A percentile compares a stretch with the other conserved stretches of the same genome.
These are phyloP conservation scores for Penicillium sp. DNA, from an alignment of 2,329 filamentous ascomycete genomes.

Conservation along the genomic window DNA sequence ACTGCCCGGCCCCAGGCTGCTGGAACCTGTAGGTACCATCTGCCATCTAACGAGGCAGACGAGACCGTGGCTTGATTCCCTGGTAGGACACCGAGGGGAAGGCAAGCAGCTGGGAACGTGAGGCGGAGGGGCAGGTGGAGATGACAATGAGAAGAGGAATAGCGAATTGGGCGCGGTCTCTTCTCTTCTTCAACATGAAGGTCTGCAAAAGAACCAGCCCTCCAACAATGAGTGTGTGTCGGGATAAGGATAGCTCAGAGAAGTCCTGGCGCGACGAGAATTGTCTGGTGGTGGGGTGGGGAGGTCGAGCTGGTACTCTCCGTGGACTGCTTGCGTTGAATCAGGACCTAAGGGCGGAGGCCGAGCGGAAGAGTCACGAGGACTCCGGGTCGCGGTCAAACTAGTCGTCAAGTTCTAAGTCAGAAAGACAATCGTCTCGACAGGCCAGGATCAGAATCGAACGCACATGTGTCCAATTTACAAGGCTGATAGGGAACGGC, in stretches of 20 bases:
- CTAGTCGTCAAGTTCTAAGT: conserved; percentile 4
- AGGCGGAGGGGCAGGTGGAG: conserved; percentile 20
- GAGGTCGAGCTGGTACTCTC: conserved; percentile 1
- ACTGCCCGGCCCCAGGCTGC: conserved; percentile 49
- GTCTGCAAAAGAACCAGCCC: conserved; percentile 32
- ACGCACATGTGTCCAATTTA: conserved; percentile 14
- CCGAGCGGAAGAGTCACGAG: conserved; percentile 27
- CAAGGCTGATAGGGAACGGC: conserved; percentile 11
- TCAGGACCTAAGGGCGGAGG: conserved; percentile 21
- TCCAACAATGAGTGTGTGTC: conserved; percentile 14
- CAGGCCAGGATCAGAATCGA: conserved; percentile 12
- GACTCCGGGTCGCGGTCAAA: conserved; percentile 11
- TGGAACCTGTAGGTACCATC: conserved; percentile 52
- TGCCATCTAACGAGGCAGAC: conserved; percentile 49
- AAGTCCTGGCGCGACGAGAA: conserved; percentile 7
- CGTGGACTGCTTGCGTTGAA: conserved; percentile 14
- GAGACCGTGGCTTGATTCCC: conserved; percentile 36
- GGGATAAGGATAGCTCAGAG: conserved; percentile 12
- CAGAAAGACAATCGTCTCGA: conserved; percentile 8
- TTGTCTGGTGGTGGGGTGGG: conserved; percentile 5
- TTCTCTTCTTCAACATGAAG: conserved; percentile 47
- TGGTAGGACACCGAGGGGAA: conserved; percentile 23
- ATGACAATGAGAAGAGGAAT: conserved; percentile 30
- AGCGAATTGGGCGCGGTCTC: conserved; percentile 38
- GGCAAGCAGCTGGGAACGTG: conserved; percentile 20